These are phyloP conservation scores for Cutaneotrichosporon curvatum DNA, from an alignment of 1,284 basidiomycete species.

Conservation along the genomic window DNA sequence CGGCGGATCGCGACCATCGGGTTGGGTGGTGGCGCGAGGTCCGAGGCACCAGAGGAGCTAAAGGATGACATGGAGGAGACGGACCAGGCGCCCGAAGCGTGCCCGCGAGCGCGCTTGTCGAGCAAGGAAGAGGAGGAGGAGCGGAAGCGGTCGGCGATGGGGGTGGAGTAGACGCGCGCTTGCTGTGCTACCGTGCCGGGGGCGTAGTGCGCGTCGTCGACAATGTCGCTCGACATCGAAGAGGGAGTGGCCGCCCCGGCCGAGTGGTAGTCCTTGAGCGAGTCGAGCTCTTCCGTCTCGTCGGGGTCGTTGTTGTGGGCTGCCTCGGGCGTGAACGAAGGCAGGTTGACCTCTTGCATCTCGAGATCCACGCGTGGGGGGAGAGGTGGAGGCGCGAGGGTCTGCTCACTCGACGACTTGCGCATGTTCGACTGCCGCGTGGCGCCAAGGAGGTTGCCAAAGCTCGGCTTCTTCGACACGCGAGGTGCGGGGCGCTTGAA, in stretches of 20 bases:
- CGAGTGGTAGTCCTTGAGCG: not conserved
- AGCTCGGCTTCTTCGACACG: conserved; percentile 24
- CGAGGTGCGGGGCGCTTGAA: conserved; percentile 19
- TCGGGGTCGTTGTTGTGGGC: conserved; percentile 7
- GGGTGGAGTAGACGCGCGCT: conserved; percentile 25
- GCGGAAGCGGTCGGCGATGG: conserved; percentile 44
- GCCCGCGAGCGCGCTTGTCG: conserved; percentile 11
- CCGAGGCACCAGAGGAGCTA: conserved; percentile 3
- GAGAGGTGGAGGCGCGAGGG: conserved; percentile 12
- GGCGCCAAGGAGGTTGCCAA: conserved; percentile 22
- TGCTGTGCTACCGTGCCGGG: conserved; percentile 33
- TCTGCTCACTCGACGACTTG: conserved; percentile 21
- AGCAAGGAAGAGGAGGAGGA: conserved; percentile 7
- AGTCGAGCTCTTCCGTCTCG: conserved; percentile 10
- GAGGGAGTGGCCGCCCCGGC: not conserved
- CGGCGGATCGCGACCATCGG: conserved; percentile 25
- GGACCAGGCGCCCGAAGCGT: conserved; percentile 1
- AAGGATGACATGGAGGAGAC: conserved; percentile 4
- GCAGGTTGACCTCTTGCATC: no score
- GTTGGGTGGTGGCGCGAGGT: conserved; percentile 18
- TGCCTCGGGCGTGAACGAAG: no score
- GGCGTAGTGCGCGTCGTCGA: conserved; percentile 28
- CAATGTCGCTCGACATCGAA: conserved; percentile 10
- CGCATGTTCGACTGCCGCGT: conserved; percentile 1
- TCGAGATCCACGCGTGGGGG: conserved; percentile 31